Conservation (phyloP, 306 rosid species). For the Inga laurina region DNA sequence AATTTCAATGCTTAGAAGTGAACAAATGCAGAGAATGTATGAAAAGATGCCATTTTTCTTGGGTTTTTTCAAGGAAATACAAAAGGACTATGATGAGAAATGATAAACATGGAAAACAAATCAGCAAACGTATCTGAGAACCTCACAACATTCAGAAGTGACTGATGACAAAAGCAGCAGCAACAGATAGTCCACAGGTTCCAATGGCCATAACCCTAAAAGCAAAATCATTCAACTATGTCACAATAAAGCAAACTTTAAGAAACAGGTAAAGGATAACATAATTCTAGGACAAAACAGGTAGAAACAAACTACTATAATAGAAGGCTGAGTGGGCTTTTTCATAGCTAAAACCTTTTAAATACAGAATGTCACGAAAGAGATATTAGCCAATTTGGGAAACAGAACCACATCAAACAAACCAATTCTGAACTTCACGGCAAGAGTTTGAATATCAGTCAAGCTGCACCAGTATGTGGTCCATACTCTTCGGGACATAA, state of each 20-base stretch:
- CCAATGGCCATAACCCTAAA: neutral
- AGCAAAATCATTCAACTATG: neutral
- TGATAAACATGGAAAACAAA: neutral
- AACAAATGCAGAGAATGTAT: neutral
- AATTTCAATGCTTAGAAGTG: neutral
- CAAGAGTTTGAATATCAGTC: neutral
- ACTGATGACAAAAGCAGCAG: neutral
- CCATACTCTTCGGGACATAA: neutral
- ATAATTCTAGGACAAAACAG: neutral
- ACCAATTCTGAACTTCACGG: neutral
- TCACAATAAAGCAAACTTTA: slow-evolving; percentile 4
- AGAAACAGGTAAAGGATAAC: slow-evolving; percentile 6
- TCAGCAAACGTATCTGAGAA: neutral
- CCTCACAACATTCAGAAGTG: slow-evolving; percentile 15
- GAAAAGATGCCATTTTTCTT: neutral
- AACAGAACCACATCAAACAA: neutral
- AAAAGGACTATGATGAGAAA: neutral
- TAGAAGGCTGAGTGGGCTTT: neutral
- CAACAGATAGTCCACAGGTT: neutral
- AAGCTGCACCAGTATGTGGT: neutral
- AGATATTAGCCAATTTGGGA: neutral
- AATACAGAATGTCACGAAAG: neutral
- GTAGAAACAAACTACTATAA: neutral
- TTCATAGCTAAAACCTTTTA: neutral
- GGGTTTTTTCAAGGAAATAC: neutral